Evolutionary conservation across 2,329 filamentous ascomycete species (phyloP).

Genomic region (Lasiodiplodia citricola): DNA sequence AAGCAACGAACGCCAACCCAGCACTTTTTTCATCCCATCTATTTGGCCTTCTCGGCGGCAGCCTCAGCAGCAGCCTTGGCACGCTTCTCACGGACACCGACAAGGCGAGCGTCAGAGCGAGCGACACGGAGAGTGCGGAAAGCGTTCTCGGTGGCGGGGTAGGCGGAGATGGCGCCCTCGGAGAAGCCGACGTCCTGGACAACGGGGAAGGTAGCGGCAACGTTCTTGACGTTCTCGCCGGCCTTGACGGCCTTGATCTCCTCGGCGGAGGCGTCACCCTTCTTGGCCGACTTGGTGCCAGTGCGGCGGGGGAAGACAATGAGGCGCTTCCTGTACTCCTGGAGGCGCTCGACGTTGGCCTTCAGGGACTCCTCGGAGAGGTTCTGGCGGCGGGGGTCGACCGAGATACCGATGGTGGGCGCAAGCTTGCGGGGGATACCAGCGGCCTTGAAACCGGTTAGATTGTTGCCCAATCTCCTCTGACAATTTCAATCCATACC

Average conservation of each 20-base stretch:
- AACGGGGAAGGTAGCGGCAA: slow-evolving; percentile 73
- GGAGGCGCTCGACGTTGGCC: slow-evolving; percentile 95
- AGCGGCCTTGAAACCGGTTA: slow-evolving; percentile 70
- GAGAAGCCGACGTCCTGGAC: slow-evolving; percentile 72
- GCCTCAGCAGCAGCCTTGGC: slow-evolving; percentile 85
- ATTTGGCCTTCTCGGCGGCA: slow-evolving; percentile 82
- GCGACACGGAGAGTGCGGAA: slow-evolving; percentile 85
- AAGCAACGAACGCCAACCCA: slow-evolving; percentile 28
- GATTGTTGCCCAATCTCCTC: background rate
- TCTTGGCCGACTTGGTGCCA: slow-evolving; percentile 79
- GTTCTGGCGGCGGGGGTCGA: slow-evolving; percentile 97
- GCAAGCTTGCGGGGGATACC: slow-evolving; percentile 94
- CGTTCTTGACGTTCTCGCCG: slow-evolving; percentile 57
- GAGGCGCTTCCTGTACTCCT: slow-evolving; percentile 94
- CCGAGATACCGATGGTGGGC: slow-evolving; percentile 93
- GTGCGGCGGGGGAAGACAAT: slow-evolving; percentile 97
- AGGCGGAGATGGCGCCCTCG: slow-evolving; percentile 77
- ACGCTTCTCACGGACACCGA: slow-evolving; percentile 91
- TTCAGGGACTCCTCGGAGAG: slow-evolving; percentile 93
- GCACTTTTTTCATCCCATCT: slow-evolving; percentile 44
- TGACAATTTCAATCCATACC: slow-evolving; percentile 61
- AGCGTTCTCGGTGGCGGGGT: slow-evolving; percentile 77
- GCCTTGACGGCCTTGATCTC: slow-evolving; percentile 73
- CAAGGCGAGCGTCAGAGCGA: slow-evolving; percentile 80
- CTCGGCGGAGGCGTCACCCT: slow-evolving; percentile 84